Evolutionary conservation across 1,139 yeast genomes (phyloP).

Genomic region (Scheffersomyces titani): DNA sequence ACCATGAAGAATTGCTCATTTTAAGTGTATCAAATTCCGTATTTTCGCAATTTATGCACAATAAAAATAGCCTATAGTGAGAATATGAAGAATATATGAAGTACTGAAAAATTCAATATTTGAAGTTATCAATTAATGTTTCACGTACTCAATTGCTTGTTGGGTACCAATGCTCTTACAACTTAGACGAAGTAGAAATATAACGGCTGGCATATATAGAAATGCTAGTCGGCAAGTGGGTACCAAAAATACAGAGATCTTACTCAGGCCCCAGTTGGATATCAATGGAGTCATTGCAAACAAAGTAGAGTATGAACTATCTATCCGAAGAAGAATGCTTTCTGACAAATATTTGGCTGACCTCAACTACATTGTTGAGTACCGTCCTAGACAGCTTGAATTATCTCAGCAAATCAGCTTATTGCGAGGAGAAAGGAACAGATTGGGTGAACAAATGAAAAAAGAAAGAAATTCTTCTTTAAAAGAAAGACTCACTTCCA

Average conservation of each 20-base stretch:
- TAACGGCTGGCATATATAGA: background rate
- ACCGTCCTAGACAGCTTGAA: constrained; percentile 25
- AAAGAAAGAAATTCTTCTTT: constrained; percentile 15
- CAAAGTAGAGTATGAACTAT: constrained; percentile 38
- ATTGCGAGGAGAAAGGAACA: constrained; percentile 30
- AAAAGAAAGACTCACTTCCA: constrained; percentile 28
- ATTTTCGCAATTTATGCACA: background rate
- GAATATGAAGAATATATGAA: background rate
- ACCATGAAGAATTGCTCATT: background rate
- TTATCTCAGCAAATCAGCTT: constrained; percentile 23
- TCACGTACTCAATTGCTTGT: background rate
- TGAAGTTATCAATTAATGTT: background rate
- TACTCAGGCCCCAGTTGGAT: constrained; percentile 49
- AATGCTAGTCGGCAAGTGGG: constrained; percentile 8
- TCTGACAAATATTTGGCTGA: constrained; percentile 24
- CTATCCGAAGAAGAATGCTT: constrained; percentile 50
- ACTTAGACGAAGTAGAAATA: background rate
- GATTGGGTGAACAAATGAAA: constrained; percentile 26
- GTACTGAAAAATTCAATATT: background rate
- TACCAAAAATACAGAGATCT: constrained; percentile 21
- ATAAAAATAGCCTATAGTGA: background rate
- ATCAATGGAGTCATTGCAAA: constrained; percentile 45
- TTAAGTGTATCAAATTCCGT: no score
- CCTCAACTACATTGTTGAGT: constrained; percentile 32
- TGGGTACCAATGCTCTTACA: background rate